These are phyloP conservation scores for Zoysia japonica DNA, from an alignment of 176 grass and related monocot species.

Conservation along the genomic window DNA sequence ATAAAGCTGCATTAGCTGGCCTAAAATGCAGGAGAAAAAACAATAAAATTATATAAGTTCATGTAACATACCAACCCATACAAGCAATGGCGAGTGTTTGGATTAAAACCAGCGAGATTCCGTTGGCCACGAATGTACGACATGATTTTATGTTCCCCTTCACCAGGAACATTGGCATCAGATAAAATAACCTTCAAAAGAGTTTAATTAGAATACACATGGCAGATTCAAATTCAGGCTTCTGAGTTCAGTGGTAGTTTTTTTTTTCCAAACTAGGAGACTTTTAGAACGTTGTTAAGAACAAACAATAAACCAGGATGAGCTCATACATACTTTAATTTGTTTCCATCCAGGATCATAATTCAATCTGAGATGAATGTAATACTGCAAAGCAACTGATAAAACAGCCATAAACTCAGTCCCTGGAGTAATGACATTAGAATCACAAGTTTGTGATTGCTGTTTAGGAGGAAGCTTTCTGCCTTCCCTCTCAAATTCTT, in stretches of 20 bases:
- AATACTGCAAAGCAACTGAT: constrained; percentile 90
- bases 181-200: constrained; percentile 96
- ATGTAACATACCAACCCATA: constrained; percentile 80
- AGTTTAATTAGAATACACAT: constrained; percentile 51
- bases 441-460: constrained; percentile 90
- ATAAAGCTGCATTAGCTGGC: constrained; percentile 27
- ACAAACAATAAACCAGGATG: not conserved
- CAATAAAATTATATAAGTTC: constrained; percentile 2
- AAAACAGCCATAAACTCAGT: constrained; percentile 99
- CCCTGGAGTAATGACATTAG: constrained; percentile 97
- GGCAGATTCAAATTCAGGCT: constrained; percentile 10
- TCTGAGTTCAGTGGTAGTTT: constrained; percentile 19
- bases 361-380: constrained; percentile 93
- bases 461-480: constrained; percentile 91
- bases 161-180: constrained; percentile 99
- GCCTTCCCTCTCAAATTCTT: constrained; percentile 96
- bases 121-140: constrained; percentile 93
- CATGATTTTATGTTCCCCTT: constrained; percentile 99
- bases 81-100: constrained; percentile 94
- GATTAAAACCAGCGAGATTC: constrained; percentile 77
- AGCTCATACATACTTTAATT: constrained; percentile 75
- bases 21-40: constrained; percentile 30
- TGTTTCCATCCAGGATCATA: constrained; percentile 99
- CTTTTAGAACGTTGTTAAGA: constrained; percentile 18
- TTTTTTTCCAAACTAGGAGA: not conserved